phyloP scores from a whole-genome alignment of 2,329 filamentous ascomycete genomes.

The Fusarium sp. region DNA sequence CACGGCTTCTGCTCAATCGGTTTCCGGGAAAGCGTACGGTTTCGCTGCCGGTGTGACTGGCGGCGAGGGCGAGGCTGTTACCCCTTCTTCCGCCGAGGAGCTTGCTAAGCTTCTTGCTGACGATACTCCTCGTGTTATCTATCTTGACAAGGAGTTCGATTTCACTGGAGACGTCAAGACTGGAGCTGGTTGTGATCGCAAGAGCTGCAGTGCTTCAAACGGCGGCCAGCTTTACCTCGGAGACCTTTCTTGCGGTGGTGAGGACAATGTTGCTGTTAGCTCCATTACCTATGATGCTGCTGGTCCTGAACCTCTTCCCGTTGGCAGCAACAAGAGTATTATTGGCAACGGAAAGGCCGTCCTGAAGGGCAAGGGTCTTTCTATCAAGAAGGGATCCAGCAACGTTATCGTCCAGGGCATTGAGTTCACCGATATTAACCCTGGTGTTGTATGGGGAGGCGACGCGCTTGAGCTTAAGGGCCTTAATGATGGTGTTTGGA shows the following conservation, averaged over 20 bases:
- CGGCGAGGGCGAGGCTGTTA: constrained; percentile 56
- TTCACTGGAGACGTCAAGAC: constrained; percentile 43
- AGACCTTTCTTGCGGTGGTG: constrained; percentile 42
- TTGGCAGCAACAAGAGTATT: constrained; percentile 47
- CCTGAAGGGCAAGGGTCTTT: constrained; percentile 55
- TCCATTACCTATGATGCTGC: constrained; percentile 46
- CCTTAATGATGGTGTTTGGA: constrained; percentile 46
- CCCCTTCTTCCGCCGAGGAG: constrained; percentile 58
- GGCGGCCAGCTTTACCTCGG: constrained; percentile 47
- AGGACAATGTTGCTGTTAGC: constrained; percentile 38
- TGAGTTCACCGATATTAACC: constrained; percentile 58
- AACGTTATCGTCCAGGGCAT: constrained; percentile 65
- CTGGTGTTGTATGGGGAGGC: constrained; percentile 46
- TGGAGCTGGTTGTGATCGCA: constrained; percentile 43
- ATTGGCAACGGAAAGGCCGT: constrained; percentile 42
- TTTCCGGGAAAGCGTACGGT: constrained; percentile 46
- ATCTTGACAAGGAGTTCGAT: constrained; percentile 43
- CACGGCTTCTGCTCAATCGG: constrained; percentile 40
- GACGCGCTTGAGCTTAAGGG: constrained; percentile 55
- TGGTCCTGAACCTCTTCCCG: constrained; percentile 33
- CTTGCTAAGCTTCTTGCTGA: constrained; percentile 49
- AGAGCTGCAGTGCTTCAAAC: constrained; percentile 44
- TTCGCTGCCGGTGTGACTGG: constrained; percentile 59
- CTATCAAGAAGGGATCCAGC: constrained; percentile 54
- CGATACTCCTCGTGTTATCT: constrained; percentile 41